Conservation (phyloP, 1,284 basidiomycete genomes). For the Meira miltonrushii region DNA sequence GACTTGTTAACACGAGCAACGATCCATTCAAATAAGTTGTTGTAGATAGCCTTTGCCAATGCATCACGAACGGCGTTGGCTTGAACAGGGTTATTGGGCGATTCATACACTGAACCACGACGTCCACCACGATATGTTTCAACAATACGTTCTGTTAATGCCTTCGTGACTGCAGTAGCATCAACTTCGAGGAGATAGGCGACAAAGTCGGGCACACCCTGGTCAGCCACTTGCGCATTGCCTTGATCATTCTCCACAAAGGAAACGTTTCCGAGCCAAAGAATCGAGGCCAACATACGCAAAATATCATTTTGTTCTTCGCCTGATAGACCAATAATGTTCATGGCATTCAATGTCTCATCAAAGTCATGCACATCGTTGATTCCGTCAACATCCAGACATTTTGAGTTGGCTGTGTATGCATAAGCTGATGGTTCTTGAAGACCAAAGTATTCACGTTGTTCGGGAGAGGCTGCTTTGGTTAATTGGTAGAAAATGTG, state of each 20-base stretch:
- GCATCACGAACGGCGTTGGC: conserved; percentile 85
- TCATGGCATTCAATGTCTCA: conserved; percentile 92
- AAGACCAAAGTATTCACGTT: conserved; percentile 90
- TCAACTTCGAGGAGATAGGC: conserved; percentile 91
- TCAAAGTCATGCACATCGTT: conserved; percentile 80
- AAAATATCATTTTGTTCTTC: conserved; percentile 90
- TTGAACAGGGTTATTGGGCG: conserved; percentile 89
- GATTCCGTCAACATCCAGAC: conserved; percentile 84
- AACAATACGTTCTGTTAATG: conserved; percentile 75
- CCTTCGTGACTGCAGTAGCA: conserved; percentile 72
- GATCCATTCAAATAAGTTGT: conserved; percentile 99
- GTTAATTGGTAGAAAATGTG: conserved; percentile 99
- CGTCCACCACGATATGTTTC: conserved; percentile 76
- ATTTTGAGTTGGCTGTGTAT: conserved; percentile 86
- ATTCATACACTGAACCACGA: conserved; percentile 90
- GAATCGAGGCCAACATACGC: conserved; percentile 81
- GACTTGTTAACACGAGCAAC: conserved; percentile 91
- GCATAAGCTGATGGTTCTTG: conserved; percentile 93
- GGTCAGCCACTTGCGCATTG: conserved; percentile 74
- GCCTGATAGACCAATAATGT: conserved; percentile 75
- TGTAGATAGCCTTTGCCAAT: conserved; percentile 91
- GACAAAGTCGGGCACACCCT: conserved; percentile 88
- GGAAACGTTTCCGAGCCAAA: conserved; percentile 83
- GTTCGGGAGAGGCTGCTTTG: conserved; percentile 81
- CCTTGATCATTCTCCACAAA: conserved; percentile 84